phyloP scores from a whole-genome alignment of 306 rosid species.

The Glycine soja region DNA sequence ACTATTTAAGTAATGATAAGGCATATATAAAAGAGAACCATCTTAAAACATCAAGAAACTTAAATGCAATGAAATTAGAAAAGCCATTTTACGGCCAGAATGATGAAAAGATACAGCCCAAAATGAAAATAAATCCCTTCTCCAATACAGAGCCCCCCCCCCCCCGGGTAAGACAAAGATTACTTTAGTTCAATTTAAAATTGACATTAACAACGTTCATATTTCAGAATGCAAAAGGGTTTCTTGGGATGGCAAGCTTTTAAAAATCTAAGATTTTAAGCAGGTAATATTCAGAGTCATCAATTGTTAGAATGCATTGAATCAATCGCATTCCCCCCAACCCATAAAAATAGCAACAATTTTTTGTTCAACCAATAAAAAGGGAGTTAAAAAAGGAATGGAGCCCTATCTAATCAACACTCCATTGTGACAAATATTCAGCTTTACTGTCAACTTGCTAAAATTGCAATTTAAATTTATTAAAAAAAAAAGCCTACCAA shows the following conservation, averaged over 20 bases:
- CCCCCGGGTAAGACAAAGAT: neutral
- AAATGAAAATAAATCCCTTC: neutral
- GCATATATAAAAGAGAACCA: neutral
- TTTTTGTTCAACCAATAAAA: neutral
- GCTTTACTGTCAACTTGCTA: conserved; percentile 1
- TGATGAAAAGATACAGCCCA: neutral
- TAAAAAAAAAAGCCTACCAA: conserved; percentile 61
- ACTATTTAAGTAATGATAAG: neutral
- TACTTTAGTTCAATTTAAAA: neutral
- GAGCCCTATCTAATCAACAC: neutral
- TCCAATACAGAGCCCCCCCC: neutral
- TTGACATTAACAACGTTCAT: neutral
- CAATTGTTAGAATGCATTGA: conserved; percentile 8
- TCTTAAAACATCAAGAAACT: neutral
- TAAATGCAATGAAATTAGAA: neutral
- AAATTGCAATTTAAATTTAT: neutral
- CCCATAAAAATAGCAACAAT: conserved; percentile 21
- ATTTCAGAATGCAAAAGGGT: neutral
- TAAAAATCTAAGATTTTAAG: neutral
- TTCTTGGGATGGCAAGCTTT: neutral
- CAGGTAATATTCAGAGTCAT: neutral
- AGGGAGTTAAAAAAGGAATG: neutral
- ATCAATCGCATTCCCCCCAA: neutral
- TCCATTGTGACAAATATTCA: conserved; percentile 10
- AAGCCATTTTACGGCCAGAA: neutral